These are phyloP conservation scores for Marasmius sp. DNA, from an alignment of 1,284 basidiomycete species.

Conservation along the genomic window DNA sequence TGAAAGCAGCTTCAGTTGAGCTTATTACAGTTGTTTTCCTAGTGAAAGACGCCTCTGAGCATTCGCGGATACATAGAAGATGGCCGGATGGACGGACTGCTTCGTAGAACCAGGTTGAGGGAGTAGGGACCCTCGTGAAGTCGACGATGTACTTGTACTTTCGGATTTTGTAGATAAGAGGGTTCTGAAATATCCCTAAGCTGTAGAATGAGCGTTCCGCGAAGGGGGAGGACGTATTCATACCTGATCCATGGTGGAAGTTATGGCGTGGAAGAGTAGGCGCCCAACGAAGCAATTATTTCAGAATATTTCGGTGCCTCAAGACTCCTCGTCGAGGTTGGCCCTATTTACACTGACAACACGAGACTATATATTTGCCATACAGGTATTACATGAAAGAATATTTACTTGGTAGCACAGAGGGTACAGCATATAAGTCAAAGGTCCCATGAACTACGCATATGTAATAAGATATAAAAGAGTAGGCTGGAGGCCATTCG, in stretches of 20 bases:
- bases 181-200: slow-evolving; percentile 11
- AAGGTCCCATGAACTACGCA: too few relatives aligned
- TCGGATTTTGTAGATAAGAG: slow-evolving; percentile 6
- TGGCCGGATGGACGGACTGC: not conserved
- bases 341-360: too few relatives aligned
- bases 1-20: slow-evolving; percentile 59
- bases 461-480: too few relatives aligned
- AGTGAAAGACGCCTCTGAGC: not conserved
- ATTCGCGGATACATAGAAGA: not conserved
- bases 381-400: too few relatives aligned
- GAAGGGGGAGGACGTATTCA: not conserved
- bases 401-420: too few relatives aligned
- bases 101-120: slow-evolving; percentile 2
- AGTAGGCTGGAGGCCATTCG: too few relatives aligned
- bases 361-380: too few relatives aligned
- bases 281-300: not conserved
- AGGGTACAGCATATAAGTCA: too few relatives aligned
- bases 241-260: slow-evolving; percentile 10
- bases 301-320: too few relatives aligned
- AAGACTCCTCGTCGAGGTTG: too few relatives aligned
- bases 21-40: slow-evolving; percentile 30
- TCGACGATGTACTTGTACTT: not conserved
- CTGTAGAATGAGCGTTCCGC: slow-evolving; percentile 3
- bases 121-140: slow-evolving; percentile 9
- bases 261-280: not conserved